A percentile compares a stretch with the other conserved stretches of the same genome.
These are phyloP conservation scores for Pythium chondricola DNA, from an alignment of 352 stramenopile species.

Conservation along the genomic window DNA sequence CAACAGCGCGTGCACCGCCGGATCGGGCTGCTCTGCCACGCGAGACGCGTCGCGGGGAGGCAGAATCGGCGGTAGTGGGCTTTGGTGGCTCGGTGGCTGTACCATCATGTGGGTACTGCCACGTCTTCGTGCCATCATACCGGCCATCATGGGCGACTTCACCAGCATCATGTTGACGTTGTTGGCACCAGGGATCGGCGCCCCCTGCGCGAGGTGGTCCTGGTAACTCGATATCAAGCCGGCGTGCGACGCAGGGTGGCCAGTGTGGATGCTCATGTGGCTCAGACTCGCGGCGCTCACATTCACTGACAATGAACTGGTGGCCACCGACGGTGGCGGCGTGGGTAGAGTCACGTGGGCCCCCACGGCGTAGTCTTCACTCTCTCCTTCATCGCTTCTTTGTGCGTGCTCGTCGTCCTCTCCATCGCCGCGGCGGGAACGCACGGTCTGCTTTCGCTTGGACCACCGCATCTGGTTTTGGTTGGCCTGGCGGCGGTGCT, in stretches of 20 bases:
- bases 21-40: slow-evolving; percentile 9
- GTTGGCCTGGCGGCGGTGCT: slow-evolving; percentile 26
- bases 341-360: neutral
- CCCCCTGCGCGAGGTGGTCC: slow-evolving; percentile 10
- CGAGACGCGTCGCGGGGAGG: slow-evolving; percentile 1
- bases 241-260: neutral
- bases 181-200: slow-evolving; percentile 6
- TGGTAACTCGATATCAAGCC: slow-evolving; percentile 15
- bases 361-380: neutral
- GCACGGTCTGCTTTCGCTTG: slow-evolving; percentile 17
- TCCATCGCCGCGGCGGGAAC: slow-evolving; percentile 8
- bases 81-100: neutral
- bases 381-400: neutral
- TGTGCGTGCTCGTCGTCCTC: slow-evolving; percentile 4
- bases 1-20: slow-evolving; percentile 11
- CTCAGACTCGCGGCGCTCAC: neutral
- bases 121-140: slow-evolving; percentile 4
- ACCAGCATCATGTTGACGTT: slow-evolving; percentile 7
- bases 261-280: slow-evolving; percentile 1
- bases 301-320: too few relatives aligned
- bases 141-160: neutral
- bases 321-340: neutral
- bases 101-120: neutral
- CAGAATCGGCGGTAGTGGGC: slow-evolving; percentile 7
- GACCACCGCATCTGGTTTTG: slow-evolving; percentile 23